phyloP scores from a whole-genome alignment of 2,329 filamentous ascomycete species.

The Escovopsis sp. region DNA sequence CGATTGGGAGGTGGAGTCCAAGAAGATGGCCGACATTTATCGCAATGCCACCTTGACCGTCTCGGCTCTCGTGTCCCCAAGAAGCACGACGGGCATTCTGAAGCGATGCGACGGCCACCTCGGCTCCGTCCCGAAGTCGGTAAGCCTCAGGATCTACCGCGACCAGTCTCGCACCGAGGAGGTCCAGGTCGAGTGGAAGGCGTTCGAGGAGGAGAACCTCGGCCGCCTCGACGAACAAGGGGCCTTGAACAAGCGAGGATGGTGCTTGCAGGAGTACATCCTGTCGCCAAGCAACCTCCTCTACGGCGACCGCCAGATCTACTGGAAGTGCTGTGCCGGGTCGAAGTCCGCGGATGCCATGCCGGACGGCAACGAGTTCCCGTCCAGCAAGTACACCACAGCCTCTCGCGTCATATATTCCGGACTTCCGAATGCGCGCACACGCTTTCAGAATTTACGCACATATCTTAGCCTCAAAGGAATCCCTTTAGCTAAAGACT shows the following conservation, averaged over 20 bases:
- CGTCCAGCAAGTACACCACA: not conserved
- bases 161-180: not conserved
- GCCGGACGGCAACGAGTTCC: not conserved
- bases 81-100: conserved; percentile 1
- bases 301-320: conserved; percentile 2
- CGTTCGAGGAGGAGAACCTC: not conserved
- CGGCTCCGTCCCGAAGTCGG: not conserved
- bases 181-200: not conserved
- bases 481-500: too few species aligned
- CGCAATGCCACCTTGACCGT: conserved; percentile 8
- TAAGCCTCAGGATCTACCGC: not conserved
- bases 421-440: too few species aligned
- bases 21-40: conserved; percentile 6
- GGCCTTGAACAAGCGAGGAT: not conserved
- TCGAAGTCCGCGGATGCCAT: conserved; percentile 1
- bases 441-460: too few species aligned
- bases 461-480: too few species aligned
- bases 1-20: conserved; percentile 8
- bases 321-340: conserved; percentile 1
- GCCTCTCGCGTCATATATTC: not conserved
- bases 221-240: not conserved
- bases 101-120: not conserved
- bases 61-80: conserved; percentile 4
- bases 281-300: conserved; percentile 3
- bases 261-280: conserved; percentile 2